Percentiles rank a stretch among this genome's conserved stretches.
Evolutionary conservation across 1,284 basidiomycete genomes (phyloP).

Genomic region (Irpex lacteus): DNA sequence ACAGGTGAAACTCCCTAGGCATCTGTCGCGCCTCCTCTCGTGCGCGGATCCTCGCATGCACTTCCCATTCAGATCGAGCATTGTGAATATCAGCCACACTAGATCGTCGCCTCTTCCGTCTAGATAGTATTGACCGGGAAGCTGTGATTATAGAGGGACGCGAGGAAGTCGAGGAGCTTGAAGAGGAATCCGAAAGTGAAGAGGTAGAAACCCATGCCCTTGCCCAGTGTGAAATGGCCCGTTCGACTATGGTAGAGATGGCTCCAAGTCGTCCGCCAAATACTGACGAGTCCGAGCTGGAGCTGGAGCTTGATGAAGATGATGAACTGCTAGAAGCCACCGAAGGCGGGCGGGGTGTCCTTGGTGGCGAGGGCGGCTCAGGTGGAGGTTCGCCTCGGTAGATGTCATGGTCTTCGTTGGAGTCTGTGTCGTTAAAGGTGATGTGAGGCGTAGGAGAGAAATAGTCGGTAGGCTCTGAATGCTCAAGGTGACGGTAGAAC

Average conservation of each 20-base stretch:
- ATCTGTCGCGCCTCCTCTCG: conserved; percentile 56
- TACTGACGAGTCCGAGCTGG: conserved; percentile 28
- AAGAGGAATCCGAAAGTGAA: conserved; percentile 33
- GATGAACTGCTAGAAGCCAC: conserved; percentile 32
- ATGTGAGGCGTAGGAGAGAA: conserved; percentile 15
- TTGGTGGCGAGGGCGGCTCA: conserved; percentile 24
- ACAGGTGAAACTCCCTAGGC: conserved; percentile 66
- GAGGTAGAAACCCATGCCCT: conserved; percentile 43
- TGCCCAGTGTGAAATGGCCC: conserved; percentile 46
- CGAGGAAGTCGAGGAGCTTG: conserved; percentile 38
- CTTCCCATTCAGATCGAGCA: conserved; percentile 52
- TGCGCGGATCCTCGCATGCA: conserved; percentile 57
- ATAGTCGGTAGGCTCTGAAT: conserved; percentile 15
- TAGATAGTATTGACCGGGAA: conserved; percentile 39
- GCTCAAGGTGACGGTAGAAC: neutral
- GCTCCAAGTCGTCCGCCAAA: conserved; percentile 38
- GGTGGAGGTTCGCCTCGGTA: conserved; percentile 54
- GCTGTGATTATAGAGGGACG: conserved; percentile 31
- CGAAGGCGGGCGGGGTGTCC: conserved; percentile 29
- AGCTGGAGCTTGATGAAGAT: conserved; percentile 39
- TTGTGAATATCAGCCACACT: conserved; percentile 48
- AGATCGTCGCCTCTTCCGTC: conserved; percentile 41
- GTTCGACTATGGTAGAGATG: conserved; percentile 42
- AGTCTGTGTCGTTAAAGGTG: conserved; percentile 20
- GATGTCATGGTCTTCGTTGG: conserved; percentile 48